Evolutionary conservation across 2,329 filamentous ascomycete species (phyloP), one percentile per base, ranked within the genome.

Genomic region (Orbilia oligospora): DNA sequence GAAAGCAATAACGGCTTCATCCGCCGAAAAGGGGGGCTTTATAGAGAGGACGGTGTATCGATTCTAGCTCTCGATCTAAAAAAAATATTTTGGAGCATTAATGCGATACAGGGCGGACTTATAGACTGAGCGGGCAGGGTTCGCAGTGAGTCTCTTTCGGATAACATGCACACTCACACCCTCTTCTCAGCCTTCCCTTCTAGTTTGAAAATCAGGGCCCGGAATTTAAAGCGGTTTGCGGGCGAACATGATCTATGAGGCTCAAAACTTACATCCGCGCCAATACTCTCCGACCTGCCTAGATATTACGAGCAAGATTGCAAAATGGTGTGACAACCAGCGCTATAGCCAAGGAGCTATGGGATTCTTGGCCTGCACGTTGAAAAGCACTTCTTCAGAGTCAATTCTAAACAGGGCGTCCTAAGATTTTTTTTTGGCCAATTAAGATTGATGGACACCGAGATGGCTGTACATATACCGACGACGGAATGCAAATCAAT

Each of bases 331-430:
- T 38, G 53, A 58, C 53, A 58, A 58, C 30, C 9, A 20, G 38
- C 38, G n/a, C n/a, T n/a, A n/a, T n/a, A n/a, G n/a, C 22, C 0
- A 27, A 30, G 20, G n/a, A 18, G 18, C 16, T 18, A 16, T 4
- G 18, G 53, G 53, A 58, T 41, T 22, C 53, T 58, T 58, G 53
- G 53, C 53, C 30, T 58, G 53, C 53, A 16, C 16, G 53, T 10
- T 22, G 30, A 38, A 20, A 22, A 41, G 12, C 20, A 38, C 38
- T 58, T 58, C n/a, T 41, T 41, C 53, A n/a, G 18, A 12, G 36
- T 58, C 16, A n/a, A 30, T 8, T 12, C 33, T 36, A 8, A 9
- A 38, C 18, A 3, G 36, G 44, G 41, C 56, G 56, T 36, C 56
- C 0, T 24, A 24, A 18, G 9, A 1, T 16, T 9, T 61, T 9